Evolutionary conservation across 345 rosid genomes (phyloP), one percentile per base, ranked within the genome.

Genomic region (Dimocarpus longan): DNA sequence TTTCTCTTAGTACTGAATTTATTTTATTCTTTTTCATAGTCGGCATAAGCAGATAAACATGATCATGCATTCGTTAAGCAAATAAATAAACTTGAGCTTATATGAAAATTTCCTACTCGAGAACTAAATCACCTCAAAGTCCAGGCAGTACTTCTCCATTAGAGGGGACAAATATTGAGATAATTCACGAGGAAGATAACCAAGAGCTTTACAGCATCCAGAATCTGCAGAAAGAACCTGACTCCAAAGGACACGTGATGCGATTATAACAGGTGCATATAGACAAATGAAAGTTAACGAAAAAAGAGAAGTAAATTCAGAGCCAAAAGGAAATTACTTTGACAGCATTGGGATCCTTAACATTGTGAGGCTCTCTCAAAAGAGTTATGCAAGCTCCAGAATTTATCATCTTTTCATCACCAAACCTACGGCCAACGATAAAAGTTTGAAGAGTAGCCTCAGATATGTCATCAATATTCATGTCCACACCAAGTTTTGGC

Each of bases 361-460:
- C 68, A 76, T 95, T 93, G 78, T 89, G 81, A 56, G 92, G 94
- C 65, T 95, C 95, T 84, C 96, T 91, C 80, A 78, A 66, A 77
- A 95, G 97, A 81, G 69, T 86, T 69, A 92, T 79, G 37, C 26
- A 80, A 5, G 71, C 84, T 57, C 91, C 97, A 77, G 73, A 69
- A 54, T 73, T 83, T 76, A 95, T 69, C 54, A 79, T 88, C 77
- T 80, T 89, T 88, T 85, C 86, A 72, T 82, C 88, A 81, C 97
- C 88, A 75, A 87, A 95, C 87, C 85, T 89, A 75, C 96, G 91
- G n/a, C 99, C 97, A 76, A 95, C 97, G 64, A 92, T 92, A 83
- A 86, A 89, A 28, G 99, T 92, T 5, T 87, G 85, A 83, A 93
- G 87, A 82, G 75, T 64, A 63, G 76, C 79, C 79, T 78, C 89